Conservation (phyloP, 768 basidiomycete species). For the Kondoa malvinella region DNA sequence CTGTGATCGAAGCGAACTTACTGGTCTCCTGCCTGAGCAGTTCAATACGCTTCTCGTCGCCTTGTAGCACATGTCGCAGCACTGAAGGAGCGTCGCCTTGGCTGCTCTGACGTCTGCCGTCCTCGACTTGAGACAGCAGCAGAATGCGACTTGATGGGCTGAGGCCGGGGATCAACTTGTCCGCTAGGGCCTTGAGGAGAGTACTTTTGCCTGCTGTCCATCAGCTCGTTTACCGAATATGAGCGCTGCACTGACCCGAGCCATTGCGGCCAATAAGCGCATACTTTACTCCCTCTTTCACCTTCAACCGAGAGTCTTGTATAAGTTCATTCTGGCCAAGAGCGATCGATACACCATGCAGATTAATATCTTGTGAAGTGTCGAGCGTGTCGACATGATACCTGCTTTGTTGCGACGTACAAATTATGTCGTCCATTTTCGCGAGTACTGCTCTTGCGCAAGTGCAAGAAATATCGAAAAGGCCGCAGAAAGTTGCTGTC, state of each 20-base stretch:
- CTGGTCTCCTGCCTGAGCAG: neutral
- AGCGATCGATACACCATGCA: constrained; percentile 41
- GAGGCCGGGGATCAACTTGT: constrained; percentile 40
- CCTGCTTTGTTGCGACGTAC: constrained; percentile 19
- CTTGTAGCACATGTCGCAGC: neutral
- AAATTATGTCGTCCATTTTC: neutral
- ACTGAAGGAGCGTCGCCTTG: constrained; percentile 2
- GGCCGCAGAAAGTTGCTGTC: no score
- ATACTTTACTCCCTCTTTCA: constrained; percentile 35
- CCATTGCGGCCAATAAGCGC: constrained; percentile 44
- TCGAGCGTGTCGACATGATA: constrained; percentile 30
- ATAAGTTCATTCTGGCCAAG: constrained; percentile 41
- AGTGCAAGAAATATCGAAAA: no score
- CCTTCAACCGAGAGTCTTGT: constrained; percentile 39
- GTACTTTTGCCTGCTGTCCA: constrained; percentile 25
- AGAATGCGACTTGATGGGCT: constrained; percentile 36
- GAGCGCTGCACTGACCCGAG: constrained; percentile 37
- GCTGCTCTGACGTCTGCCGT: constrained; percentile 19
- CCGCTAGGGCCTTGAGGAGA: constrained; percentile 36
- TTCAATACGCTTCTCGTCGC: neutral
- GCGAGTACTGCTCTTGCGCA: neutral
- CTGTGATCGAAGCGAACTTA: neutral
- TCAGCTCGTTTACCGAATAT: constrained; percentile 18
- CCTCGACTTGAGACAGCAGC: constrained; percentile 37
- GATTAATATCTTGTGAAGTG: constrained; percentile 37